Base-by-base conservation (phyloP, 225 moss, liverwort and hornwort species). In the Ulota crispa region DNA sequence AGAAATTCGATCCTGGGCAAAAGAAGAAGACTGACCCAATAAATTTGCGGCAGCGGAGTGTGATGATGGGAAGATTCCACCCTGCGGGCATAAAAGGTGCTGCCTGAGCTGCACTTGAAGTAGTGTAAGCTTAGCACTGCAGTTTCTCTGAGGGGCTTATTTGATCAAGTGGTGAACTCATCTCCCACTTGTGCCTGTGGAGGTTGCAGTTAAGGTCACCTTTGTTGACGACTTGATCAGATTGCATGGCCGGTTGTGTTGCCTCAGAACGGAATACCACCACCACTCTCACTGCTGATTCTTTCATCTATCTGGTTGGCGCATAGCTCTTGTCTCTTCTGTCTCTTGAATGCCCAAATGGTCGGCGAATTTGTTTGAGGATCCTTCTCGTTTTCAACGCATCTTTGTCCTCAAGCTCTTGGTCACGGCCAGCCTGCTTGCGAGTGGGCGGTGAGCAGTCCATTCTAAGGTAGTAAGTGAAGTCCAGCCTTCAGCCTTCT, bases 1-100 rank as follows among this genome's bases (percentile, higher is more conserved):
- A 43, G 2, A 50, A 54, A 53, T 53, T 72, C 50, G 9, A 23
- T 59, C 24, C 8, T n/a, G 20, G 61, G 77, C 20, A 68, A 80
- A 68, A 52, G 84, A 62, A 54, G 19, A 59, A 80, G 71, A 14
- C 56, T 41, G 68, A 68, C 62, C 32, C 72, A 30, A 73, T 84
- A 81, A 81, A 64, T 32, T 37, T 36, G 64, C 26, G 28, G 68
- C 76, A 70, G 82, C 74, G 73, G 26, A 41, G 70, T 54, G 76
- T 76, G 80, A 79, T 80, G 76, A 86, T 71, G 69, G 68, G 23
- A 60, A 70, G 83, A 80, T 86, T 80, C 80, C 70, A 53, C 59
- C 47, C 55, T 59, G 73, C 34, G 71, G 1, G 72, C 52, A 76
- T 86, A 83, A 83, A 86, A 80, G 76, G 75, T 53, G 75, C 30